Evolutionary conservation across 306 rosid species (phyloP).

Genomic region (apple (Malus domestica)): DNA sequence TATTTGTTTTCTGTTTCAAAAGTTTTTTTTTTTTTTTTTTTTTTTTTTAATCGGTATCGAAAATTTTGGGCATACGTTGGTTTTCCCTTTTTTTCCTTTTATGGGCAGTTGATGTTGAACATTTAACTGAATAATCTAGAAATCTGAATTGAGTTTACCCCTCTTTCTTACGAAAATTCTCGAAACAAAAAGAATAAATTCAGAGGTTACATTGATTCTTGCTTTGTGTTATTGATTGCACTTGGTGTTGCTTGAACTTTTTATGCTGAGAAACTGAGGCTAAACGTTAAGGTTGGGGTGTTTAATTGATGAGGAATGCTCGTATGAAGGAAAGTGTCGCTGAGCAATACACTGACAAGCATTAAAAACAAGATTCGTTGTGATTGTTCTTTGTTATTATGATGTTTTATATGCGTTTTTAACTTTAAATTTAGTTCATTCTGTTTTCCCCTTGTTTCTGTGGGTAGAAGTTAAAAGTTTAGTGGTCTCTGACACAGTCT

Average conservation of each 20-base stretch:
- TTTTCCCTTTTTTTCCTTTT: neutral
- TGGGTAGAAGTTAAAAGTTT: neutral
- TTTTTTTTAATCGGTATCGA: neutral
- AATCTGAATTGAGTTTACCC: neutral
- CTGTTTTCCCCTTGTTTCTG: neutral
- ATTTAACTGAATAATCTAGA: neutral
- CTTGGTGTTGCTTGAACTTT: neutral
- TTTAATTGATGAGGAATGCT: neutral
- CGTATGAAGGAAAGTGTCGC: neutral
- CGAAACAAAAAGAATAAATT: neutral
- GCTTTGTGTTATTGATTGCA: neutral
- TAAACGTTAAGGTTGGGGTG: neutral
- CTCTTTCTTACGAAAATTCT: neutral
- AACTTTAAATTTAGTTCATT: too few species aligned
- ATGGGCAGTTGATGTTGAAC: neutral
- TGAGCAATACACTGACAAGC: neutral
- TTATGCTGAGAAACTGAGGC: neutral
- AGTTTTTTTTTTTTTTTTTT: neutral
- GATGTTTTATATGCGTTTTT: too few species aligned
- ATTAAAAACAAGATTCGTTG: neutral
- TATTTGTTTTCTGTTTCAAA: neutral
- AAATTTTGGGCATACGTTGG: neutral
- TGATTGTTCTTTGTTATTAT: neutral
- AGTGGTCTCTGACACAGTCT: neutral
- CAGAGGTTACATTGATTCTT: neutral